Evolutionary conservation across 108 stramenopile species (phyloP), one percentile per base, ranked within the genome.

Genomic region (Stephanodiscus triporus): DNA sequence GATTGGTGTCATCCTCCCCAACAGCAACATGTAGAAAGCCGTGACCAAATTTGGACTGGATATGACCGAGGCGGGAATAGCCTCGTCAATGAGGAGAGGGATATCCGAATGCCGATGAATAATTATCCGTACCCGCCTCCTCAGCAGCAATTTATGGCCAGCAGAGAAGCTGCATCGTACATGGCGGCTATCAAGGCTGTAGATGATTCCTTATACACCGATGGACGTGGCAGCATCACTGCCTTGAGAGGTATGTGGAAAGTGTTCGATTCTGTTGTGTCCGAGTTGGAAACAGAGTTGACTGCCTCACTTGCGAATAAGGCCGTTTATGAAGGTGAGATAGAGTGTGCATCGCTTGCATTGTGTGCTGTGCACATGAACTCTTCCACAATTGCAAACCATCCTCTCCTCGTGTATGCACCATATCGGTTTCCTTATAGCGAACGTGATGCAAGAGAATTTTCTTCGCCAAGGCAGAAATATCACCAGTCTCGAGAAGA

Each of bases 301-400:
- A 45, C 49, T 32, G 67, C 62, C 68, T 76, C 75, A 2, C 58
- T 76, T 34, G 68, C 75, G 0, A 68, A 63, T 29, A 76, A 76
- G 48, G 75, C 75, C 4, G 53, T 68, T 30, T 76, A 69, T 37
- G 75, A 76, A 76, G 66, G 75, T 76, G 60, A 76, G 75, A 30
- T 17, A 38, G 7, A 27, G 53, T 54, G 22, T 24, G 5, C 22
- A 32, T 23, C 34, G 20, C 30, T 16, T 53, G 11, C 14, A 22
- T 17, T 0, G 26, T 11, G 43, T 27, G 16, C 43, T 50, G 37
- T 49, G 11, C 38, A 40, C 9, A 37, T 38, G 30, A 57, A 59
- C 30, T 24, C 59, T 32, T 71, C 13, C 9, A 32, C 70, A 6
- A 49, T 56, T 19, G 22, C 38, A 60, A 17, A 60, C 26, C 48